phyloP scores from a whole-genome alignment of 257 asterid genomes.

The Nicotiana obtusifolia region DNA sequence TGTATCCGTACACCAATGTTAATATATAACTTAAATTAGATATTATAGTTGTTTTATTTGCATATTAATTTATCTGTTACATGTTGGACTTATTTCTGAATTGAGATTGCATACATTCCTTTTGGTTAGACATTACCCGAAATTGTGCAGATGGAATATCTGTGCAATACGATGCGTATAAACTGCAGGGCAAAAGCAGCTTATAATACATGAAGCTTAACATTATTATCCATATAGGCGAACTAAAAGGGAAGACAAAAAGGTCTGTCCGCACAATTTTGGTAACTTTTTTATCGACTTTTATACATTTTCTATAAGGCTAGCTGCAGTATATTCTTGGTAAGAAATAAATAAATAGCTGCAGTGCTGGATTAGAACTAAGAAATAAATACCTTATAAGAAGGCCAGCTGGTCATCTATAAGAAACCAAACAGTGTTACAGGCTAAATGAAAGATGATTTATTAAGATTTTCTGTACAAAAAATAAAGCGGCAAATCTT shows the following conservation, averaged over 20 bases:
- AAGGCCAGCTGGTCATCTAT: background rate
- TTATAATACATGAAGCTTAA: background rate
- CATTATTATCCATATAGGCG: background rate
- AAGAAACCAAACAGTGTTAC: background rate
- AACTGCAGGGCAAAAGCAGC: too few species aligned
- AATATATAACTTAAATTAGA: background rate
- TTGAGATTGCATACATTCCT: background rate
- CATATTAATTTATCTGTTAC: background rate
- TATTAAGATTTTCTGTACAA: background rate
- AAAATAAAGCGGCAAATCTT: background rate
- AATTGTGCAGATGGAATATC: background rate
- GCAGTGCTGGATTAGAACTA: background rate
- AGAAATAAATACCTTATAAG: background rate
- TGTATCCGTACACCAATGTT: too few species aligned
- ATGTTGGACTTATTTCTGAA: background rate
- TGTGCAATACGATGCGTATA: too few species aligned
- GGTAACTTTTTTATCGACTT: constrained; percentile 17
- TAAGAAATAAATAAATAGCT: too few species aligned
- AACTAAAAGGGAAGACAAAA: background rate
- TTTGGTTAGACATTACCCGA: background rate
- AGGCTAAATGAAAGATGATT: background rate
- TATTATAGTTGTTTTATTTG: background rate
- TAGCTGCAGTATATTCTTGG: background rate
- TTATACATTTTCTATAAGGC: too few species aligned
- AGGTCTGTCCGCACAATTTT: background rate